Evolutionary conservation across 2,329 filamentous ascomycete genomes (phyloP).

Genomic region (Stagonosporopsis cucurbitacearum): DNA sequence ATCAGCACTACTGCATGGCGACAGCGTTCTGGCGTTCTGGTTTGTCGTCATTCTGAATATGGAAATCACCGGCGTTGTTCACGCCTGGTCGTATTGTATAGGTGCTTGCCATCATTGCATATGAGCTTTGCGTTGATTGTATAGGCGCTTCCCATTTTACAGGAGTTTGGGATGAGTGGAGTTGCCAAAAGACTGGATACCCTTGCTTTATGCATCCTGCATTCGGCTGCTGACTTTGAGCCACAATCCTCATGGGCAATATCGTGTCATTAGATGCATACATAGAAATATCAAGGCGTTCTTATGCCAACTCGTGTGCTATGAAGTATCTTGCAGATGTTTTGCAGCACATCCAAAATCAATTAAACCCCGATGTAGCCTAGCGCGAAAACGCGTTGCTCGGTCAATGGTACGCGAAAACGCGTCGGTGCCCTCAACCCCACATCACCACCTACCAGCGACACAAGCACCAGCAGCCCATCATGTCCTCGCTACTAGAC

Average conservation of each 20-base stretch:
- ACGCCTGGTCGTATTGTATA: background rate
- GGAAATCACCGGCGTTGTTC: slow-evolving; percentile 1
- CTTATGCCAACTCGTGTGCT: too few relatives aligned
- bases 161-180: background rate
- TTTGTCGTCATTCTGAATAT: background rate
- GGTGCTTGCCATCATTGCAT: background rate
- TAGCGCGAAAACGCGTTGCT: slow-evolving; percentile 15
- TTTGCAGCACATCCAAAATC: background rate
- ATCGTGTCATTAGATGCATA: background rate
- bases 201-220: slow-evolving; percentile 6
- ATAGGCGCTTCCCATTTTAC: background rate
- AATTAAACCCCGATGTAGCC: slow-evolving; percentile 11
- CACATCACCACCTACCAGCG: slow-evolving; percentile 9
- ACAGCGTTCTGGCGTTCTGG: background rate
- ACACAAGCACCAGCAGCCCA: slow-evolving; percentile 17
- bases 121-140: too few relatives aligned
- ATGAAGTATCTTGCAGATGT: too few relatives aligned
- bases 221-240: background rate
- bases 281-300: background rate
- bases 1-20: background rate
- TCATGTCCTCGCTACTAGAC: slow-evolving; percentile 62
- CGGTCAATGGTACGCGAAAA: slow-evolving; percentile 13
- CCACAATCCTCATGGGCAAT: background rate
- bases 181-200: slow-evolving; percentile 13
- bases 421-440: slow-evolving; percentile 13